These are phyloP conservation scores for Ceratocystis alfenasii DNA, from an alignment of 2,329 filamentous ascomycete genomes.

Conservation along the genomic window DNA sequence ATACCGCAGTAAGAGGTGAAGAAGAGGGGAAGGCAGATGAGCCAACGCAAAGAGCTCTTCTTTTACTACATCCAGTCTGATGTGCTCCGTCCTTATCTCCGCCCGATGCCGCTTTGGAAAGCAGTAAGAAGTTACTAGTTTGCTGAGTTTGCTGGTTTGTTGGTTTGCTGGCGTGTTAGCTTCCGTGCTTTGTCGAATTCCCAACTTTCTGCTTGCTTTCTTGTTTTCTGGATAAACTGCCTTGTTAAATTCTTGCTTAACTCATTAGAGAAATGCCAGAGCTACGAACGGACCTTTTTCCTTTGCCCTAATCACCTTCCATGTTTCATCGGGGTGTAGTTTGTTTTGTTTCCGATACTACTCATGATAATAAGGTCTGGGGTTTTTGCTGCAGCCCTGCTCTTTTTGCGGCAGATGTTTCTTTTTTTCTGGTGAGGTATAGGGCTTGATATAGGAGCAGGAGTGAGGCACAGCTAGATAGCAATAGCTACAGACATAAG, in stretches of 20 bases:
- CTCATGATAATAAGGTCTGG: neutral
- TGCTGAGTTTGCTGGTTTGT: neutral
- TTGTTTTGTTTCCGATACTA: neutral
- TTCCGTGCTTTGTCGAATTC: neutral
- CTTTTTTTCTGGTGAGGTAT: neutral
- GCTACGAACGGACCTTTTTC: neutral
- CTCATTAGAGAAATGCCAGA: neutral
- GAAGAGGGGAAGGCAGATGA: neutral
- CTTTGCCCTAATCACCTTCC: neutral
- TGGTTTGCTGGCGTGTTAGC: neutral
- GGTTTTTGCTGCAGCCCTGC: neutral
- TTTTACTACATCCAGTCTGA: neutral
- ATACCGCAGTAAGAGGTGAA: neutral
- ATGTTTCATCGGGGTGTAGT: conserved; percentile 6
- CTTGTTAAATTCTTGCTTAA: too few relatives aligned
- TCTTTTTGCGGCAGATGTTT: neutral
- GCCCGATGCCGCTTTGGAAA: neutral
- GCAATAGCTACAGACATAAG: too few relatives aligned
- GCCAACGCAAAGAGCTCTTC: neutral
- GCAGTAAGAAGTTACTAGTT: neutral
- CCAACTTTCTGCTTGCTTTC: too few relatives aligned
- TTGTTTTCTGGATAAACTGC: too few relatives aligned
- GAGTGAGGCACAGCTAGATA: too few relatives aligned
- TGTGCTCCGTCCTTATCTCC: neutral
- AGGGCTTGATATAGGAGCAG: neutral